Percentiles rank a stretch among this genome's conserved stretches.
These are phyloP conservation scores for Suhomyces atakaporum DNA, from an alignment of 1,139 yeast species.

Conservation along the genomic window DNA sequence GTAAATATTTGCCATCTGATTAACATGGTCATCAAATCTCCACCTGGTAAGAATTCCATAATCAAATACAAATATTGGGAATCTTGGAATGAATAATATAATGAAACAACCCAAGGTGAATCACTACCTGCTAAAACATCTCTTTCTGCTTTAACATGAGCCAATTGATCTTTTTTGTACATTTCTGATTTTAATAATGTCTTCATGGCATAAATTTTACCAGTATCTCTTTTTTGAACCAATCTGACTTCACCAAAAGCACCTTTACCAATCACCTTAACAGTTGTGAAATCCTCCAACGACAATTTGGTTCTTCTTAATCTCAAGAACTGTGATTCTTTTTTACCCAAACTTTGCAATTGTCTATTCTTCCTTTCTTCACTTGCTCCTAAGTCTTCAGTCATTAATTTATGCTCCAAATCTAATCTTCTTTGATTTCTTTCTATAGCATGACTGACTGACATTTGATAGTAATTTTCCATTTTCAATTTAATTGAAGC, in stretches of 20 bases:
- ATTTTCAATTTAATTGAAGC: constrained; percentile 69
- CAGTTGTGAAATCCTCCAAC: constrained; percentile 74
- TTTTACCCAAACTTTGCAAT: constrained; percentile 66
- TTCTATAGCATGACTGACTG: constrained; percentile 79
- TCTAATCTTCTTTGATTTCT: constrained; percentile 76
- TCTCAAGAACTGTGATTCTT: constrained; percentile 76
- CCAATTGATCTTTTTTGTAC: constrained; percentile 81
- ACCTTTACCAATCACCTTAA: constrained; percentile 83
- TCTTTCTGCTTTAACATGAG: constrained; percentile 84
- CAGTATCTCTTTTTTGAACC: constrained; percentile 81
- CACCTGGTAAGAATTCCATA: constrained; percentile 86
- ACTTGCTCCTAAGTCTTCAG: constrained; percentile 61
- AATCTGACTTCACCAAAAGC: constrained; percentile 84
- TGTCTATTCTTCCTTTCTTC: constrained; percentile 78
- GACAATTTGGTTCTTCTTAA: constrained; percentile 74
- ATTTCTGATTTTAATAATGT: constrained; percentile 75
- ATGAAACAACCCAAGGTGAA: constrained; percentile 85
- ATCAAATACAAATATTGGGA: constrained; percentile 71
- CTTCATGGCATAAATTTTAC: constrained; percentile 84
- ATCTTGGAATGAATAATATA: constrained; percentile 81
- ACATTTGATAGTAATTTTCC: constrained; percentile 74
- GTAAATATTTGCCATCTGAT: constrained; percentile 86
- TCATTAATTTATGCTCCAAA: constrained; percentile 63
- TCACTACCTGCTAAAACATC: constrained; percentile 84
- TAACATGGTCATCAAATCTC: constrained; percentile 85